These are phyloP conservation scores for Chloranthus sessilifolius DNA, from an alignment of 164 flowering plant species.

Conservation along the genomic window DNA sequence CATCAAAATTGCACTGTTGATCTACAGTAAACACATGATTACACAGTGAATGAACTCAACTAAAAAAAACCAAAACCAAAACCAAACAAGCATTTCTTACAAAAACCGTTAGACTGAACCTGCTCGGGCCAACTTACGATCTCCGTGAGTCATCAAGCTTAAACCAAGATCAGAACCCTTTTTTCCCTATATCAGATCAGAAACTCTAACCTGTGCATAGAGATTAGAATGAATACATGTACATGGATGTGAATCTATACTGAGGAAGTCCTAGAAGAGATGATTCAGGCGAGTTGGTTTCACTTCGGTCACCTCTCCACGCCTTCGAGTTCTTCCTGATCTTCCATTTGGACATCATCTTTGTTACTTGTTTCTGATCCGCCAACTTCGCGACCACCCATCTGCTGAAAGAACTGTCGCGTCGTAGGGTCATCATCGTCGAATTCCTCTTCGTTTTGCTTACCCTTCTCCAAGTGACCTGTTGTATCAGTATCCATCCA, in stretches of 20 bases:
- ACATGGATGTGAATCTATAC: neutral
- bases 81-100: too few species aligned
- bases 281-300: neutral
- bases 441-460: constrained; percentile 64
- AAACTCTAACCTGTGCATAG: neutral
- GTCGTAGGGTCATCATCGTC: constrained; percentile 57
- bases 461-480: constrained; percentile 25
- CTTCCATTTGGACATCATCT: constrained; percentile 74
- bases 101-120: too few species aligned
- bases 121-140: too few species aligned
- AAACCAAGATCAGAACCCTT: too few species aligned
- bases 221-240: neutral
- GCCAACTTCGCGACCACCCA: constrained; percentile 31
- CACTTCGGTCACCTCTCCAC: constrained; percentile 46
- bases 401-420: constrained; percentile 42
- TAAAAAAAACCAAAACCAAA: too few species aligned
- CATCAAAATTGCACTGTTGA: too few species aligned
- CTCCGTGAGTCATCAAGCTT: too few species aligned
- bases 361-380: constrained; percentile 42
- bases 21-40: too few species aligned
- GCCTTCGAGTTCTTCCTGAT: constrained; percentile 86
- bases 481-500: constrained; percentile 49
- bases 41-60: too few species aligned
- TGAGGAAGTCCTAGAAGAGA: neutral
- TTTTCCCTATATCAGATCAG: too few species aligned